Percentiles rank a stretch among this genome's conserved stretches.
phyloP scores from a whole-genome alignment of 805 yeast species.

The Ogataea kodamae region DNA sequence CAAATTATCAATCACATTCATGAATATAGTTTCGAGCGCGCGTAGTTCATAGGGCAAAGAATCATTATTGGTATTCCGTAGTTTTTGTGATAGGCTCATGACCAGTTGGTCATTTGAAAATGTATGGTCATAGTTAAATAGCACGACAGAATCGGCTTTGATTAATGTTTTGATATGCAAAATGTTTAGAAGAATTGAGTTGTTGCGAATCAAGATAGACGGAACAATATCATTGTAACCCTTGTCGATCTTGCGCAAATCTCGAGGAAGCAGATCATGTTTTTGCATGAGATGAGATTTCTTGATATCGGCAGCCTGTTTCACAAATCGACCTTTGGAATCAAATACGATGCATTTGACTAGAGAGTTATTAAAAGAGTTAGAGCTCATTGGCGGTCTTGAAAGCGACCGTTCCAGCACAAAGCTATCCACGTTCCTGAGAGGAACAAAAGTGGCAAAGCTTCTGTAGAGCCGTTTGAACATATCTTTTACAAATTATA shows the following conservation, averaged over 20 bases:
- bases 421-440: slow-evolving; percentile 19
- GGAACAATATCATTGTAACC: slow-evolving; percentile 54
- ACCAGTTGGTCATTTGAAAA: slow-evolving; percentile 45
- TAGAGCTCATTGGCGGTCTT: slow-evolving; percentile 18
- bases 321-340: slow-evolving; percentile 39
- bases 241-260: slow-evolving; percentile 49
- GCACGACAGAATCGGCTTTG: slow-evolving; percentile 47
- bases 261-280: slow-evolving; percentile 49
- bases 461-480: slow-evolving; percentile 1
- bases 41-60: slow-evolving; percentile 81
- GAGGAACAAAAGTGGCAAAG: slow-evolving; percentile 2
- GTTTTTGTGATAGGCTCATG: slow-evolving; percentile 38
- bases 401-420: slow-evolving; percentile 26
- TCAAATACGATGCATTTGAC: slow-evolving; percentile 49
- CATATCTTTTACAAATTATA: not conserved
- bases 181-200: slow-evolving; percentile 45
- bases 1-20: slow-evolving; percentile 72
- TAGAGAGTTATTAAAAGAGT: slow-evolving; percentile 16
- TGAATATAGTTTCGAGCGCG: slow-evolving; percentile 83
- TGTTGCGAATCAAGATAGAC: slow-evolving; percentile 44
- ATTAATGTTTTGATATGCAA: slow-evolving; percentile 51
- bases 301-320: slow-evolving; percentile 43
- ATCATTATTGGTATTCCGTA: slow-evolving; percentile 34
- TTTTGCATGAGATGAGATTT: slow-evolving; percentile 41
- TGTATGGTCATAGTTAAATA: slow-evolving; percentile 46